Base-by-base conservation (phyloP, 179 eudicot genomes). In the Silene noctiflora region DNA sequence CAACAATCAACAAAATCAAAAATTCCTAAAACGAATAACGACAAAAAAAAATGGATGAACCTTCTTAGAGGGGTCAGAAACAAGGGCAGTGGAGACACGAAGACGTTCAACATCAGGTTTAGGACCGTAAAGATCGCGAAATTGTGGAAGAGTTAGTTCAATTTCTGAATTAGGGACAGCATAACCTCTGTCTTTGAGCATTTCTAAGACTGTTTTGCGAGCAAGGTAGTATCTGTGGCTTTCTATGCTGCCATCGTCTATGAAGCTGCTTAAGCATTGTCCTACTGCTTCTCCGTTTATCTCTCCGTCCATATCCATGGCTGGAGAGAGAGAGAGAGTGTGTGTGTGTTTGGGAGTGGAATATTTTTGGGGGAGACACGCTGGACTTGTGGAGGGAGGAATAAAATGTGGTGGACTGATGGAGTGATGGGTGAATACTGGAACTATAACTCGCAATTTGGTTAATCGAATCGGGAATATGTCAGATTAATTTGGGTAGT, bases 111-210 rank as follows among this genome's bases (percentile, higher is more conserved):
- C 67, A 66, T 92, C 95, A 16, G 93, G 94, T 10, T 17, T 76
- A 1, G 85, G 89, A 8, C 93, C 89, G 66, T 86, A 83, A 27
- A 80, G 58, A 42, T 77, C 68, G 25, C 99, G 87, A 51, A 95
- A 95, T 1, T 88, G 88, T 0, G 69, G 44, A 7, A 95, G 90
- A 67, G 96, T 65, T 16, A 87, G 70, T 0, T 88, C 74, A 48
- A 91, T 84, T 59, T 95, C 97, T 2, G 88, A 75, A 31, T 42
- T 19, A 29, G 96, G 88, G 2, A 95, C 87, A 11, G 76, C 67
- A 65, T 77, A 90, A 53, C 95, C 95, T 55, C 92, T 81, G 62
- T 90, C 95, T 61, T 77, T 75, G 10, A 90, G 86, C 95, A 90
- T 91, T 69, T 91, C 95, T 8, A 91, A 83, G 44, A 83, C 68